phyloP scores from a whole-genome alignment of 495 filamentous ascomycete genomes.

The Evernia prunastri region DNA sequence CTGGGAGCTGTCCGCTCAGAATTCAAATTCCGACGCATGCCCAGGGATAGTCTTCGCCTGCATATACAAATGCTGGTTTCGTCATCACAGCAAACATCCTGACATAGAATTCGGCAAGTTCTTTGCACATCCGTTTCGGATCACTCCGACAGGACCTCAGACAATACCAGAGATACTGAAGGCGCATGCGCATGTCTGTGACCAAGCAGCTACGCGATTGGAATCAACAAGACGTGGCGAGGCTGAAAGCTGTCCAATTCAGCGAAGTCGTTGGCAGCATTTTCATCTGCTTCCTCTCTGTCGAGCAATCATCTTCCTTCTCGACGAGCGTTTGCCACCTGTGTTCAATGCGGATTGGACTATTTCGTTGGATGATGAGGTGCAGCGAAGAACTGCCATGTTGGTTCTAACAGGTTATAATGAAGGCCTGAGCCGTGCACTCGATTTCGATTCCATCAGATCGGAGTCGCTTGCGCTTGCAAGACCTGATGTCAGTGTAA shows the following conservation, averaged over 20 bases:
- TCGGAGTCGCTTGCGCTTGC: neutral
- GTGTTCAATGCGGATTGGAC: neutral
- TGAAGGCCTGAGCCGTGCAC: too few species aligned
- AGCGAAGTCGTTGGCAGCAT: neutral
- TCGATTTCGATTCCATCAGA: neutral
- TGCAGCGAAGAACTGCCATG: too few species aligned
- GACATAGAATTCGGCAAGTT: neutral
- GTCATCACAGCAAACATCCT: neutral
- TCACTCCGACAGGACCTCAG: neutral
- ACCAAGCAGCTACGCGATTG: neutral
- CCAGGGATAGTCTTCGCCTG: neutral
- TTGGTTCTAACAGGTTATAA: too few species aligned
- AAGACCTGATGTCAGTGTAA: neutral
- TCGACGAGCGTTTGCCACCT: neutral
- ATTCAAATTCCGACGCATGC: neutral
- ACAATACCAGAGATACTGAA: neutral
- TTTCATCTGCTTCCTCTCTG: neutral
- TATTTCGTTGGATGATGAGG: neutral
- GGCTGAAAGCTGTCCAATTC: neutral
- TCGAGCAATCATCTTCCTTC: constrained; percentile 3
- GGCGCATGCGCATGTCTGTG: neutral
- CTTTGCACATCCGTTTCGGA: neutral
- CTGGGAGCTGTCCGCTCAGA: neutral
- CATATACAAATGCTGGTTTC: constrained; percentile 5
- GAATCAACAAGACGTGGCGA: neutral